Evolutionary conservation across 2,329 filamentous ascomycete genomes (phyloP).

Genomic region (Nigrospora sphaerica): DNA sequence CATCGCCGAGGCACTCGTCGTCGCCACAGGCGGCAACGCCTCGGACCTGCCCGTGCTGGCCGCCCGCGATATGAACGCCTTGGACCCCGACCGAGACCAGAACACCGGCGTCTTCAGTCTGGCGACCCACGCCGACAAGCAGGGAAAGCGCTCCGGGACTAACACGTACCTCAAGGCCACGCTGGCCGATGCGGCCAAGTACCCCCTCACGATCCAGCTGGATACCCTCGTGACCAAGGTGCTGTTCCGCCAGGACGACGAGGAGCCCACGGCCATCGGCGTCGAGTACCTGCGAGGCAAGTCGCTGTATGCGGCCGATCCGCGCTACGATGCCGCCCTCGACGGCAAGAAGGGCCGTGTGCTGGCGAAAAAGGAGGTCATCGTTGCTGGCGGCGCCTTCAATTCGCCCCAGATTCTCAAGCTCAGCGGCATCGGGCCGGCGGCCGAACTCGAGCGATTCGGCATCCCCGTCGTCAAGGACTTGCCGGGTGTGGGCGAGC

Average conservation of each 20-base stretch:
- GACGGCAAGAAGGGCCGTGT: slow-evolving; percentile 16
- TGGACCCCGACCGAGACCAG: slow-evolving; percentile 16
- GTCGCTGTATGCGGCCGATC: slow-evolving; percentile 26
- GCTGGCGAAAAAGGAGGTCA: slow-evolving; percentile 33
- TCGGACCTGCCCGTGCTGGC: slow-evolving; percentile 3
- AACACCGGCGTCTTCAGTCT: slow-evolving; percentile 18
- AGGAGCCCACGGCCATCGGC: slow-evolving; percentile 17
- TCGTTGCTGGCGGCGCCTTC: slow-evolving; percentile 40
- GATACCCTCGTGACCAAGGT: slow-evolving; percentile 19
- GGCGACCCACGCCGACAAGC: slow-evolving; percentile 15
- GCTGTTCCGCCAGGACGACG: slow-evolving; percentile 13
- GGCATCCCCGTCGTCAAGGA: slow-evolving; percentile 37
- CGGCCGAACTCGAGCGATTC: slow-evolving; percentile 31
- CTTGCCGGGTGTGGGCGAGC: slow-evolving; percentile 42
- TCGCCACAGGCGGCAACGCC: slow-evolving; percentile 15
- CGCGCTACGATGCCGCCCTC: slow-evolving; percentile 20
- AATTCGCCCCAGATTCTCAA: slow-evolving; percentile 45
- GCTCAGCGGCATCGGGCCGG: slow-evolving; percentile 41
- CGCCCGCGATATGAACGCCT: slow-evolving; percentile 15
- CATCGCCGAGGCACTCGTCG: slow-evolving; percentile 13
- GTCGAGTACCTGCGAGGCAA: slow-evolving; percentile 19
- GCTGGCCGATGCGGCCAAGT: slow-evolving; percentile 34
- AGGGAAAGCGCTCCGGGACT: slow-evolving; percentile 29
- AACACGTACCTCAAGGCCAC: slow-evolving; percentile 39
- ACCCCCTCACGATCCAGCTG: slow-evolving; percentile 31